Conservation (phyloP, 2,329 filamentous ascomycete genomes). For the Fusarium annulatum region DNA sequence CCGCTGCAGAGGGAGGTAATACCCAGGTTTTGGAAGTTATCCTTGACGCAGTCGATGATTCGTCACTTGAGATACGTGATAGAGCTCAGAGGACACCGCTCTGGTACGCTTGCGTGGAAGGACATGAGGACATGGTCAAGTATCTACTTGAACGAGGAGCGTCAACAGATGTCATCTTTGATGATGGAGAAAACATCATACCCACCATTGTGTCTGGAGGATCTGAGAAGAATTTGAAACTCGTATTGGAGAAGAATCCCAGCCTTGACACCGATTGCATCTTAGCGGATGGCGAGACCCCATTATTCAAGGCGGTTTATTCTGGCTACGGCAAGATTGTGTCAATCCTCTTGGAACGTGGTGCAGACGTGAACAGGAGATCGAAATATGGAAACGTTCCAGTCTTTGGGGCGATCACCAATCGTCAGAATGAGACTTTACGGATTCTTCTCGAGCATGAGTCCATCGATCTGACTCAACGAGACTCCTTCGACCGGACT, state of each 20-base stretch:
- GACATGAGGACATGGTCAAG: slow-evolving; percentile 26
- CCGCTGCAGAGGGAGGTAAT: slow-evolving; percentile 26
- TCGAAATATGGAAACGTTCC: slow-evolving; percentile 16
- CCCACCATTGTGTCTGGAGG: slow-evolving; percentile 18
- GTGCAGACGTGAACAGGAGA: slow-evolving; percentile 25
- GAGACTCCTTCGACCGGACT: slow-evolving; percentile 23
- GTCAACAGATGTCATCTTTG: slow-evolving; percentile 10
- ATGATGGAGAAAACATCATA: slow-evolving; percentile 22
- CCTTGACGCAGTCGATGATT: neutral
- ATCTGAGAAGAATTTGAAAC: slow-evolving; percentile 20
- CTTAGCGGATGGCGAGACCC: slow-evolving; percentile 10
- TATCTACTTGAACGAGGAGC: slow-evolving; percentile 27
- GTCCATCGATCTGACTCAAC: slow-evolving; percentile 14
- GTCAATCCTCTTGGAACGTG: slow-evolving; percentile 19
- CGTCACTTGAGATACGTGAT: slow-evolving; percentile 24
- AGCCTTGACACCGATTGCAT: slow-evolving; percentile 23
- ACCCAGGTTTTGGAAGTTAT: slow-evolving; percentile 23
- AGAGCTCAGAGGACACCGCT: slow-evolving; percentile 20
- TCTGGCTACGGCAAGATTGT: slow-evolving; percentile 7
- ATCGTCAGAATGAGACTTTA: slow-evolving; percentile 6
- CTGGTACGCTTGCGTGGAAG: slow-evolving; percentile 24
- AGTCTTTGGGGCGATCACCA: slow-evolving; percentile 22
- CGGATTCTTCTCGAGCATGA: slow-evolving; percentile 16
- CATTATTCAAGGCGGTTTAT: slow-evolving; percentile 21
- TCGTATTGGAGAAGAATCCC: slow-evolving; percentile 25